phyloP scores from a whole-genome alignment of 1,139 yeast genomes.

The Wickerhamomyces sp. region DNA sequence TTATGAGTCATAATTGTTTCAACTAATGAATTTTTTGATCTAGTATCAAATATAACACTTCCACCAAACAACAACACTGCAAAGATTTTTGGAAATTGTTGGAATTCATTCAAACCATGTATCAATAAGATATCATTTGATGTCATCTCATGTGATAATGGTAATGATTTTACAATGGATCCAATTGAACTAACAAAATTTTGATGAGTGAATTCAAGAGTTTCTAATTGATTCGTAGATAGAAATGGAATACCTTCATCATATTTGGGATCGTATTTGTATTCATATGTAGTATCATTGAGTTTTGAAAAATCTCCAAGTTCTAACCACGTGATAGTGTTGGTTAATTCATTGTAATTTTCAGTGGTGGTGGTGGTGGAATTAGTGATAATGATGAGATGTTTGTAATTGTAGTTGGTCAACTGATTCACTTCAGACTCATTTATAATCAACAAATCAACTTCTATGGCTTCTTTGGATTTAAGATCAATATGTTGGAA shows the following conservation, averaged over 20 bases:
- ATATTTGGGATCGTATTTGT: constrained; percentile 23
- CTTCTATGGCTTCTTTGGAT: constrained; percentile 15
- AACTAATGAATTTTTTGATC: neutral
- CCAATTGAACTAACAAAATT: constrained; percentile 63
- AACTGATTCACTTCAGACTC: constrained; percentile 16
- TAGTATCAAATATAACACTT: constrained; percentile 21
- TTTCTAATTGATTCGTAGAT: constrained; percentile 30
- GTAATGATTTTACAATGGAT: constrained; percentile 55
- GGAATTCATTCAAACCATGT: constrained; percentile 23
- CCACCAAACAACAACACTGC: constrained; percentile 32
- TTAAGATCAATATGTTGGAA: constrained; percentile 22
- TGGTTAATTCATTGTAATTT: constrained; percentile 17
- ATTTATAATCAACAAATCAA: constrained; percentile 29
- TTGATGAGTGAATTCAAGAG: constrained; percentile 46
- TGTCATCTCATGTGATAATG: constrained; percentile 38
- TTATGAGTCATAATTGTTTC: constrained; percentile 2
- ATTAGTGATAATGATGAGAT: constrained; percentile 26
- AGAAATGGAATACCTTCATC: constrained; percentile 31
- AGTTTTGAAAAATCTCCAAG: constrained; percentile 9
- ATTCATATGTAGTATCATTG: constrained; percentile 12
- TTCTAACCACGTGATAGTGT: constrained; percentile 22
- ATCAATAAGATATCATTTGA: constrained; percentile 41
- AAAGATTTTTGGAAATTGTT: constrained; percentile 29
- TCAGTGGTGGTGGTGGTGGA: constrained; percentile 1
- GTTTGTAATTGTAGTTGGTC: constrained; percentile 19